Evolutionary conservation across 306 rosid species (phyloP).

Genomic region (Quercus berberidifolia): DNA sequence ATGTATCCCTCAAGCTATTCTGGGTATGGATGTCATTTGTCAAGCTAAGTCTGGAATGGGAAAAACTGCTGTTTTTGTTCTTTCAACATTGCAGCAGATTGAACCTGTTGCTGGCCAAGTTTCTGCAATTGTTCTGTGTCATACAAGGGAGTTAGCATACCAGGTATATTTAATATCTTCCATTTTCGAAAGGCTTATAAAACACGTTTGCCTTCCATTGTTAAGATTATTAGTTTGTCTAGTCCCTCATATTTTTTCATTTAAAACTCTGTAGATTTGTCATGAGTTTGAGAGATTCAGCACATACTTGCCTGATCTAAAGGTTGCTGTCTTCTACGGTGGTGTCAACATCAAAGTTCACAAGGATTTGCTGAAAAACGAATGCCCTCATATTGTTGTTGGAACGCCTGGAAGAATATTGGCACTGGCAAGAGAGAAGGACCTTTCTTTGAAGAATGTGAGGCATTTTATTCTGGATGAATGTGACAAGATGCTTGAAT

Average conservation of each 20-base stretch:
- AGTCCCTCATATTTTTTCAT: background rate
- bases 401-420: slow-evolving; percentile 98
- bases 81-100: slow-evolving; percentile 91
- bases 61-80: slow-evolving; percentile 97
- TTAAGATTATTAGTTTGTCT: background rate
- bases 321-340: slow-evolving; percentile 98
- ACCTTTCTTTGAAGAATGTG: slow-evolving; percentile 88
- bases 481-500: slow-evolving; percentile 98
- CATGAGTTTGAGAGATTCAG: slow-evolving; percentile 98
- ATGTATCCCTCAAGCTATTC: slow-evolving; percentile 98
- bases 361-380: slow-evolving; percentile 86
- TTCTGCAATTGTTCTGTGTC: slow-evolving; percentile 91
- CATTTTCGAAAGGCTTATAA: background rate
- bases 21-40: slow-evolving; percentile 98
- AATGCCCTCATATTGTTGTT: slow-evolving; percentile 98
- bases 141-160: slow-evolving; percentile 93
- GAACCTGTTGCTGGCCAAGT: slow-evolving; percentile 97
- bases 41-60: slow-evolving; percentile 99
- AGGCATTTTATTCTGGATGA: slow-evolving; percentile 94
- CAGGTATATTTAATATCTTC: slow-evolving; percentile 48
- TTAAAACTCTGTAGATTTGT: slow-evolving; percentile 56
- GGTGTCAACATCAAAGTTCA: slow-evolving; percentile 93
- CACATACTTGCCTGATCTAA: slow-evolving; percentile 84
- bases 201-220: background rate
- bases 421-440: slow-evolving; percentile 81